phyloP scores from a whole-genome alignment of 1,284 basidiomycete genomes.

The Megacollybia platyphylla region DNA sequence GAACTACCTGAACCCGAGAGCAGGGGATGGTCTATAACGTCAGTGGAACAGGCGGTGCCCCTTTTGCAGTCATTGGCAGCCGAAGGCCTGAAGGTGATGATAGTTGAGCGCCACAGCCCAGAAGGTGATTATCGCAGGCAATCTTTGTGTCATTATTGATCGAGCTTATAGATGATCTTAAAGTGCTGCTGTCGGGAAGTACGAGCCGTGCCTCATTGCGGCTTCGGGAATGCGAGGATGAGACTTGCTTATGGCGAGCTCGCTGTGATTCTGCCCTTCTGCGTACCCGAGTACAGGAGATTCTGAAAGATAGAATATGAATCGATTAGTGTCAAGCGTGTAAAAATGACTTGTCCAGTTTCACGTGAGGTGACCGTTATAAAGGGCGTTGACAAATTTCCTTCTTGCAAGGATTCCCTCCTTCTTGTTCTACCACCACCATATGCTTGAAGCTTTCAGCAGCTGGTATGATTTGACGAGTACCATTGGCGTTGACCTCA shows the following conservation, averaged over 20 bases:
- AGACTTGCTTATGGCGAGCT: slow-evolving; percentile 61
- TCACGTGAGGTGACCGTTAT: too few species aligned
- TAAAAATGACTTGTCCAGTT: too few species aligned
- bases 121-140: slow-evolving; percentile 25
- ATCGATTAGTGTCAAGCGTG: not conserved
- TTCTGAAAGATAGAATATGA: slow-evolving; percentile 16
- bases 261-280: slow-evolving; percentile 34
- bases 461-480: not conserved
- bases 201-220: slow-evolving; percentile 30
- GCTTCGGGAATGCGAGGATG: slow-evolving; percentile 51
- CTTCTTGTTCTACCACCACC: not conserved
- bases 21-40: slow-evolving; percentile 56
- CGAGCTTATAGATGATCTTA: slow-evolving; percentile 40
- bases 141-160: not conserved
- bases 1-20: slow-evolving; percentile 28
- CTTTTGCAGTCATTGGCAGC: slow-evolving; percentile 35
- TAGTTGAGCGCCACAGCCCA: slow-evolving; percentile 43
- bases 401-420: not conserved
- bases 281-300: slow-evolving; percentile 22
- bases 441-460: not conserved
- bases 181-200: slow-evolving; percentile 25
- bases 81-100: slow-evolving; percentile 31
- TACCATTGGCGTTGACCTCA: slow-evolving; percentile 23
- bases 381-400: too few species aligned
- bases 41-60: slow-evolving; percentile 37